Evolutionary conservation across 352 stramenopile species (phyloP).

Genomic region (Phytophthora sojae): DNA sequence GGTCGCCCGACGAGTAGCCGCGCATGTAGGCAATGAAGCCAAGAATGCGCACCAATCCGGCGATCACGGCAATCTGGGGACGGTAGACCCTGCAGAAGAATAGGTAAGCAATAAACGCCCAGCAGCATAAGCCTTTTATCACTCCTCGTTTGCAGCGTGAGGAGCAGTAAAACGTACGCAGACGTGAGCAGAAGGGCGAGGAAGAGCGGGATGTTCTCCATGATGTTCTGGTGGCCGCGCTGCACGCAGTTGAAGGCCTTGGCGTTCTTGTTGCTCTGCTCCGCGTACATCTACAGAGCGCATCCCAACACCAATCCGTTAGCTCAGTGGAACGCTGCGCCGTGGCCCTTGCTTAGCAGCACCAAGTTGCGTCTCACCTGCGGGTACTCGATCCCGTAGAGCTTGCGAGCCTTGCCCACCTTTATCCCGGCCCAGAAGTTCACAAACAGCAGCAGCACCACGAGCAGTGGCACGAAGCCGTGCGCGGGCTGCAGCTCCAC

Average conservation of each 20-base stretch:
- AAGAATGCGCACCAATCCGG: constrained; percentile 57
- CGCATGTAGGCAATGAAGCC: constrained; percentile 75
- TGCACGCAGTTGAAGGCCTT: constrained; percentile 93
- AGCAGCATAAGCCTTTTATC: background rate
- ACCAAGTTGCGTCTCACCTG: constrained; percentile 31
- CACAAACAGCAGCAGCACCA: constrained; percentile 59
- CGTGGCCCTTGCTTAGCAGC: background rate
- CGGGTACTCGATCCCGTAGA: constrained; percentile 69
- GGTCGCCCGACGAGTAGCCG: constrained; percentile 70
- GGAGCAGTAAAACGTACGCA: constrained; percentile 42
- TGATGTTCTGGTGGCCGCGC: constrained; percentile 92
- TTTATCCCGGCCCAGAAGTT: constrained; percentile 59
- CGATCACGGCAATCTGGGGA: constrained; percentile 66
- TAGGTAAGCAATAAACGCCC: background rate
- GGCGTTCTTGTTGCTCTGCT: constrained; percentile 90
- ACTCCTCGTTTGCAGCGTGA: background rate
- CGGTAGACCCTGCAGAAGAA: constrained; percentile 56
- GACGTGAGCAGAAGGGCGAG: constrained; percentile 64
- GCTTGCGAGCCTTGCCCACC: constrained; percentile 68
- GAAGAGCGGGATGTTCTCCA: constrained; percentile 89
- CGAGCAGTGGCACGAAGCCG: constrained; percentile 57
- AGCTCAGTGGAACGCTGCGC: background rate
- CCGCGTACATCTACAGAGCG: constrained; percentile 81
- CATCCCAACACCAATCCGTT: background rate
- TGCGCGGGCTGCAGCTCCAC: constrained; percentile 57